phyloP scores from a whole-genome alignment of 148 eudicot species.

The Hydrangea macrophylla region DNA sequence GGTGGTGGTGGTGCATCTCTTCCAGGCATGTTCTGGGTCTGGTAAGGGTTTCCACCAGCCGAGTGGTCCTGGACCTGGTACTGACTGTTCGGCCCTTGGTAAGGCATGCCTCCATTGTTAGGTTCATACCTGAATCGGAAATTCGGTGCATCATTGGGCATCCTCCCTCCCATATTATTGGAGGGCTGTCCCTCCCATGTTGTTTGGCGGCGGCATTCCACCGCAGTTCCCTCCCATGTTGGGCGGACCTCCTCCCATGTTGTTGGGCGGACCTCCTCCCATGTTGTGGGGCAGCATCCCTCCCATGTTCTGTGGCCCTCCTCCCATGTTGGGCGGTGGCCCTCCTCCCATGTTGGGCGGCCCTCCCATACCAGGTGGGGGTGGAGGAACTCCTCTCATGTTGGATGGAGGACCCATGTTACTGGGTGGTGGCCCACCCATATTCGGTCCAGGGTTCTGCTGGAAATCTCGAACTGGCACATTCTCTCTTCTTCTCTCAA shows the following conservation, averaged over 20 bases:
- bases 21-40: constrained; percentile 33
- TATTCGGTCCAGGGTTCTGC: constrained; percentile 23
- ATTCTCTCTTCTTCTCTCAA: constrained; percentile 64
- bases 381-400: constrained; percentile 22
- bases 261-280: constrained; percentile 20
- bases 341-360: constrained; percentile 15
- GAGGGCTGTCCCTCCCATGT: constrained; percentile 20
- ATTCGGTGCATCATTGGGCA: constrained; percentile 31
- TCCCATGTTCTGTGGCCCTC: constrained; percentile 9
- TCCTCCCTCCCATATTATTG: constrained; percentile 13
- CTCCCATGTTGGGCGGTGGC: constrained; percentile 16
- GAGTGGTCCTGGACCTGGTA: constrained; percentile 28
- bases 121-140: constrained; percentile 28
- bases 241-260: constrained; percentile 36
- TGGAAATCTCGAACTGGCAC: constrained; percentile 23
- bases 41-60: constrained; percentile 21
- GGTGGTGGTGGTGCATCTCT: no score
- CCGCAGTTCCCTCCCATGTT: no score
- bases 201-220: constrained; percentile 15
- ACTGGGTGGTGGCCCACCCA: not conserved
- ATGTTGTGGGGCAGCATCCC: constrained; percentile 21
- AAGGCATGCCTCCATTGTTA: constrained; percentile 35
- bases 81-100: constrained; percentile 37
- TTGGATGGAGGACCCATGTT: constrained; percentile 4
- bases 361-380: no score